Evolutionary conservation across 805 yeast species (phyloP), one percentile per base, ranked within the genome.

Genomic region (Barnettozyma sucrosica): DNA sequence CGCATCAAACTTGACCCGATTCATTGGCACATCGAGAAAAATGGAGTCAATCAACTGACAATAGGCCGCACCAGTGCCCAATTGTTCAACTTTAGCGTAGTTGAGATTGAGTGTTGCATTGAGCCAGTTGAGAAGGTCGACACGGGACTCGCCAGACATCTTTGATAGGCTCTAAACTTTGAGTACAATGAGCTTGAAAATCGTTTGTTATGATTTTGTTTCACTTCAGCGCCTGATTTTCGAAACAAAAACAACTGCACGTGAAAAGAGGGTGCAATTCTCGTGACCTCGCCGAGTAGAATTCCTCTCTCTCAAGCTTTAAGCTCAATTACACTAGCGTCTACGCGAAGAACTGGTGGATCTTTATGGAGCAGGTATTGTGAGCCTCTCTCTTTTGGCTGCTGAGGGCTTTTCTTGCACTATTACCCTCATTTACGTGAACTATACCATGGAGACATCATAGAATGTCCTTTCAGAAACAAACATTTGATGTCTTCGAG

Each of bases 31-130:
- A 55, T 89, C 96, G 9, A 84, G 81, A 57, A 74, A 86, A 18
- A 93, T 81, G 7, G 89, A 79, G 65, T 93, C 97, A 71, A 92
- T 74, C 36, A 93, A 76, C 68, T 90, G 97, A 65, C 97, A 89
- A 63, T 88, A 92, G 1, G 89, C 92, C 1, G 97, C 97, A 2
- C 99, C 99, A 2, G 85, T 79, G 16, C 99, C 99, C 62, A 97
- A 83, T 65, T 90, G 90, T 62, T 93, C 99, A 2, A 93, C 84
- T 62, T 85, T 88, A 33, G 80, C 72, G 57, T 86, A 79, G 52
- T 80, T 71, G 37, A 89, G 66, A 39, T 76, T 76, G 41, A 89
- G 71, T 3, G 86, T 75, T 38, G 77, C 72, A 60, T 92, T 92
- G 55, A 93, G 72, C 98, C 98, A 93, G 47, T 75, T 76, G 47